Percentiles rank a stretch among this genome's conserved stretches.
phyloP scores from a whole-genome alignment of 495 filamentous ascomycete genomes.

The Aspergillus baeticus region DNA sequence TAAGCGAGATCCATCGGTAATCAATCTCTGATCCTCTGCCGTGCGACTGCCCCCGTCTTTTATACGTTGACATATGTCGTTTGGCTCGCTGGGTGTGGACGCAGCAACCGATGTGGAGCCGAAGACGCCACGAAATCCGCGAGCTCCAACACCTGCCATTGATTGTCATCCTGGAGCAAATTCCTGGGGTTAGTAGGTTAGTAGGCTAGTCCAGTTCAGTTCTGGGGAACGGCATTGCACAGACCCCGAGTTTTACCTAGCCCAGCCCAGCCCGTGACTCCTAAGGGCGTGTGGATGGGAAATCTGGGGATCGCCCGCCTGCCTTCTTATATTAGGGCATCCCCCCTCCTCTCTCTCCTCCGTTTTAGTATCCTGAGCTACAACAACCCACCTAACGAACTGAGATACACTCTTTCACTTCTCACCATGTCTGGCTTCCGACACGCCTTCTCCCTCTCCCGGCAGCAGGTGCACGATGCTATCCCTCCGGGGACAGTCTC shows the following conservation, averaged over 20 bases:
- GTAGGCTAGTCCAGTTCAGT: too few species aligned
- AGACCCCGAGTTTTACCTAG: too few species aligned
- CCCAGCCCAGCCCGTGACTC: too few species aligned
- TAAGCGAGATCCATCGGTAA: background rate
- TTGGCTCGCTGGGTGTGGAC: background rate
- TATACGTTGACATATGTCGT: background rate
- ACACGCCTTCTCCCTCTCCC: slow-evolving; percentile 11
- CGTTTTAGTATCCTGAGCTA: too few species aligned
- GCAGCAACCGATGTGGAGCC: slow-evolving; percentile 4
- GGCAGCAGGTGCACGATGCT: slow-evolving; percentile 9
- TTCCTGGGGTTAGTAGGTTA: background rate
- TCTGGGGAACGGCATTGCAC: too few species aligned
- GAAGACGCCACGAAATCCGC: slow-evolving; percentile 3
- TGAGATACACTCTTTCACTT: too few species aligned
- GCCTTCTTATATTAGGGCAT: too few species aligned
- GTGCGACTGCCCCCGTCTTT: background rate
- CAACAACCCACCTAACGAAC: too few species aligned
- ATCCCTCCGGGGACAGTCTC: slow-evolving; percentile 11
- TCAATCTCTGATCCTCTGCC: background rate
- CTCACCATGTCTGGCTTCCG: slow-evolving; percentile 11
- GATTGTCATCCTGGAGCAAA: background rate
- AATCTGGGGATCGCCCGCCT: too few species aligned
- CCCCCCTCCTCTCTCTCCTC: too few species aligned
- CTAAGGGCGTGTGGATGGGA: too few species aligned
- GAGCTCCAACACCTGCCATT: too few species aligned